These are phyloP conservation scores for Ophiostoma piceae DNA, from an alignment of 2,329 filamentous ascomycete species.

Conservation along the genomic window DNA sequence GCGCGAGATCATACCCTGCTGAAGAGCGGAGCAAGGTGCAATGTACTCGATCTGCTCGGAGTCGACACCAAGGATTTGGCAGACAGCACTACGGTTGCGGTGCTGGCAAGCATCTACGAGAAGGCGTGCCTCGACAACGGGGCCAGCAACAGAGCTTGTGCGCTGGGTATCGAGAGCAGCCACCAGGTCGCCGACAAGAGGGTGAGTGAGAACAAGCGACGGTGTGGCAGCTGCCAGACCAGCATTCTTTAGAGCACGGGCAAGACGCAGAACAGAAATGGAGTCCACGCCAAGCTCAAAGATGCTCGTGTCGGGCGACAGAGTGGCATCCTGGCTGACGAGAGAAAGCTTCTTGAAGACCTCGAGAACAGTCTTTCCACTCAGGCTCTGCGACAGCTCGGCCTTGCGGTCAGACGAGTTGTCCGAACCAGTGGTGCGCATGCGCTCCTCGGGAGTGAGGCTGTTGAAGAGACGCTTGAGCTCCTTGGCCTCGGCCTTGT, in stretches of 20 bases:
- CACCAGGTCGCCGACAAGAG: constrained; percentile 46
- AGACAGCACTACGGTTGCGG: constrained; percentile 50
- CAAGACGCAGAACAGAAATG: constrained; percentile 70
- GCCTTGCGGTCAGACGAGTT: constrained; percentile 19
- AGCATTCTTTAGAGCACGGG: constrained; percentile 55
- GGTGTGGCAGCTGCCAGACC: constrained; percentile 63
- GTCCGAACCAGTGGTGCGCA: constrained; percentile 50
- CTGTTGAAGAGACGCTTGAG: constrained; percentile 61
- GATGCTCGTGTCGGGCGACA: constrained; percentile 59
- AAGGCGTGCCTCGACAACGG: constrained; percentile 51
- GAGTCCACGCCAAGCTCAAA: constrained; percentile 88
- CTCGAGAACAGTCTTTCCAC: constrained; percentile 6
- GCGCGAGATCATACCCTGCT: constrained; percentile 78
- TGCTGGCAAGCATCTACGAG: constrained; percentile 60
- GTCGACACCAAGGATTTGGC: constrained; percentile 47
- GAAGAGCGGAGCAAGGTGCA: constrained; percentile 76
- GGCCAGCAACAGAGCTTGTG: constrained; percentile 22
- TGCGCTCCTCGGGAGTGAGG: constrained; percentile 56
- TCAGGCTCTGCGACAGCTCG: background rate
- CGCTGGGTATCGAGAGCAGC: constrained; percentile 33
- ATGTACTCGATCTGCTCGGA: constrained; percentile 62
- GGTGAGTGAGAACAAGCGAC: constrained; percentile 61
- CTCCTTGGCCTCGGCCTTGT: constrained; percentile 74
- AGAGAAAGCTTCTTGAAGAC: constrained; percentile 52
- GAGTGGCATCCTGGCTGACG: constrained; percentile 37